Percentiles rank a stretch among this genome's conserved stretches.
These are phyloP conservation scores for Megacollybia platyphylla DNA, from an alignment of 1,284 basidiomycete genomes.

Conservation along the genomic window DNA sequence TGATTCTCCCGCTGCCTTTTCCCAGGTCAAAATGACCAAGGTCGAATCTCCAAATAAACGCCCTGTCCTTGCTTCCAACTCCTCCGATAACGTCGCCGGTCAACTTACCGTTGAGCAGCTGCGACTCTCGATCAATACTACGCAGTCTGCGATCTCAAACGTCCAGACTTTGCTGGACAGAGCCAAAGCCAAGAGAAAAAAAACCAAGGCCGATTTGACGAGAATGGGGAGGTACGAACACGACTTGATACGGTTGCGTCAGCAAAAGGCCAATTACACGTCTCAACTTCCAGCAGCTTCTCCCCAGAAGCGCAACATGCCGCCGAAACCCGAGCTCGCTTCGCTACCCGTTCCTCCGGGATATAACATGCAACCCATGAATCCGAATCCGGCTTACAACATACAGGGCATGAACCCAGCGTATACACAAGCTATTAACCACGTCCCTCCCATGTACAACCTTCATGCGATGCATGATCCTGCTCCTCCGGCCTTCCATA, in stretches of 20 bases:
- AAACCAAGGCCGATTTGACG: slow-evolving; percentile 17
- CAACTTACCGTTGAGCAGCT: slow-evolving; percentile 10
- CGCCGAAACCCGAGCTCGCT: not conserved
- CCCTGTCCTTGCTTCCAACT: slow-evolving; percentile 13
- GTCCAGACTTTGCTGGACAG: slow-evolving; percentile 12
- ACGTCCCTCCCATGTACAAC: no score
- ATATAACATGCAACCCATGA: not conserved
- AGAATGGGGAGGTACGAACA: slow-evolving; percentile 11
- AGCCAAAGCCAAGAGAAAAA: slow-evolving; percentile 14
- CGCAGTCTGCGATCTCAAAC: slow-evolving; percentile 15
- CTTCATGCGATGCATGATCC: not conserved
- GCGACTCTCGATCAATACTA: slow-evolving; percentile 13
- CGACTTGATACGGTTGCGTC: slow-evolving; percentile 11
- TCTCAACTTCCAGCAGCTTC: slow-evolving; percentile 13
- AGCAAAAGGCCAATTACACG: slow-evolving; percentile 14
- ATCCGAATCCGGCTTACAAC: no score
- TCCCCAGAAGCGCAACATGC: not conserved
- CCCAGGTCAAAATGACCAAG: slow-evolving; percentile 17
- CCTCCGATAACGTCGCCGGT: slow-evolving; percentile 3
- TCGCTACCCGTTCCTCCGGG: not conserved
- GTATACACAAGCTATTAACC: no score
- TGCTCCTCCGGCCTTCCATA: not conserved
- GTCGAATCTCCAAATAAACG: slow-evolving; percentile 12
- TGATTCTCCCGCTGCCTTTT: slow-evolving; percentile 2
- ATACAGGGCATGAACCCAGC: no score